Conservation (phyloP, 306 rosid genomes). For the Malus asiatica region DNA sequence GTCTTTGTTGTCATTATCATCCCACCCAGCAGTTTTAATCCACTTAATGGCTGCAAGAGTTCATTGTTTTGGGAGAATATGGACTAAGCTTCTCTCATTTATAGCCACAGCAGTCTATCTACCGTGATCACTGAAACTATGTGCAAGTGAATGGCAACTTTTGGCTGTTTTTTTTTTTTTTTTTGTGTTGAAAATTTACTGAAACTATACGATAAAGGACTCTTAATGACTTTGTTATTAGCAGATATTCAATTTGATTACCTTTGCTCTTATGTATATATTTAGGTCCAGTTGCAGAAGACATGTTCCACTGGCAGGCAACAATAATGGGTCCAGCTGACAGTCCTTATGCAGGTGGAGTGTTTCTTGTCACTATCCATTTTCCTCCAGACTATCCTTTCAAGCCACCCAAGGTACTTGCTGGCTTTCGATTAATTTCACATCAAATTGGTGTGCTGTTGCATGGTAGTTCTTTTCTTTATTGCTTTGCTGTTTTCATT, state of each 20-base stretch:
- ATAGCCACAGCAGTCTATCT: not conserved
- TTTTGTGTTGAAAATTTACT: not conserved
- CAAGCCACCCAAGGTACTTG: conserved; percentile 53
- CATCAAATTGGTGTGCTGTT: not conserved
- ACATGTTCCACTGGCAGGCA: conserved; percentile 16
- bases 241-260: conserved; percentile 3
- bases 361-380: conserved; percentile 15
- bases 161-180: not conserved
- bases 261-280: conserved; percentile 12
- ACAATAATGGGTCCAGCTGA: conserved; percentile 76
- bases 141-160: not conserved
- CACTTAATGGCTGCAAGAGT: not conserved
- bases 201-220: not conserved
- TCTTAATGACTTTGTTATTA: not conserved
- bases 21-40: not conserved
- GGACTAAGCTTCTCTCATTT: not conserved
- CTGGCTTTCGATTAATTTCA: not conserved
- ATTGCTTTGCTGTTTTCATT: not conserved
- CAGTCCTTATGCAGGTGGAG: conserved; percentile 63
- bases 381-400: conserved; percentile 9
- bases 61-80: not conserved
- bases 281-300: conserved; percentile 61
- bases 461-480: not conserved
- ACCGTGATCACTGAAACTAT: not conserved
- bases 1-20: not conserved